Percentiles rank a stretch among this genome's conserved stretches.
These are phyloP conservation scores for Kuraishia capsulata DNA, from an alignment of 805 yeast species.

Conservation along the genomic window DNA sequence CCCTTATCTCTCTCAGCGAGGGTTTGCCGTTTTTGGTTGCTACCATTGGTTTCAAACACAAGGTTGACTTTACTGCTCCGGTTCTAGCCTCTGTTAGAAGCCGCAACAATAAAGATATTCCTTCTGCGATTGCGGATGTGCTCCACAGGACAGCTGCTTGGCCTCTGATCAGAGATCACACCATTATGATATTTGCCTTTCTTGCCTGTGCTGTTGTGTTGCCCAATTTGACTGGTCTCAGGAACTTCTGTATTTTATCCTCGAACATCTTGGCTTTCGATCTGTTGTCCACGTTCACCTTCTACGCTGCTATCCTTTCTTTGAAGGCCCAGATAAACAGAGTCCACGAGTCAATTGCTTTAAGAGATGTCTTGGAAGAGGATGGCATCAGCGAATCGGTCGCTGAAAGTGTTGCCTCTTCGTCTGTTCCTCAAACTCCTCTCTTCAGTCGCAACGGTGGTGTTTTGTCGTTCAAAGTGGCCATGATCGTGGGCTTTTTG, in stretches of 20 bases:
- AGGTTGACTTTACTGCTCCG: constrained; percentile 59
- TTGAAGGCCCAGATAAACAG: constrained; percentile 82
- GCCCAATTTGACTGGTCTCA: constrained; percentile 60
- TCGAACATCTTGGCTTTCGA: constrained; percentile 66
- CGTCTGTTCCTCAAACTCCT: constrained; percentile 16
- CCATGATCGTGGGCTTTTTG: constrained; percentile 47
- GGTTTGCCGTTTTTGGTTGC: constrained; percentile 92
- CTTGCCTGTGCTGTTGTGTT: constrained; percentile 57
- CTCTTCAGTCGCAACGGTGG: constrained; percentile 27
- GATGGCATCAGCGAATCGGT: constrained; percentile 76
- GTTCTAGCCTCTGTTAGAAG: constrained; percentile 33
- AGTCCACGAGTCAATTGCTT: constrained; percentile 71
- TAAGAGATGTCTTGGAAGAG: constrained; percentile 79
- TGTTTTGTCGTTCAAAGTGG: constrained; percentile 50
- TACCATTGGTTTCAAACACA: constrained; percentile 85
- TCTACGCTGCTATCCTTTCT: constrained; percentile 75
- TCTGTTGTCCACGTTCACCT: constrained; percentile 64
- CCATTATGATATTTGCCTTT: constrained; percentile 64
- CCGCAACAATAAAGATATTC: constrained; percentile 16
- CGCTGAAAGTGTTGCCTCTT: constrained; percentile 59
- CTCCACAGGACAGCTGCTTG: constrained; percentile 28
- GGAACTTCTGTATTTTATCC: constrained; percentile 71
- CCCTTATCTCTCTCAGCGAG: constrained; percentile 71
- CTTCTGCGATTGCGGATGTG: constrained; percentile 20
- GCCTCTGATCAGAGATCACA: constrained; percentile 65